Percentiles rank a stretch among this genome's conserved stretches.
These are phyloP conservation scores for Quercus robur DNA, from an alignment of 306 rosid genomes.

Conservation along the genomic window DNA sequence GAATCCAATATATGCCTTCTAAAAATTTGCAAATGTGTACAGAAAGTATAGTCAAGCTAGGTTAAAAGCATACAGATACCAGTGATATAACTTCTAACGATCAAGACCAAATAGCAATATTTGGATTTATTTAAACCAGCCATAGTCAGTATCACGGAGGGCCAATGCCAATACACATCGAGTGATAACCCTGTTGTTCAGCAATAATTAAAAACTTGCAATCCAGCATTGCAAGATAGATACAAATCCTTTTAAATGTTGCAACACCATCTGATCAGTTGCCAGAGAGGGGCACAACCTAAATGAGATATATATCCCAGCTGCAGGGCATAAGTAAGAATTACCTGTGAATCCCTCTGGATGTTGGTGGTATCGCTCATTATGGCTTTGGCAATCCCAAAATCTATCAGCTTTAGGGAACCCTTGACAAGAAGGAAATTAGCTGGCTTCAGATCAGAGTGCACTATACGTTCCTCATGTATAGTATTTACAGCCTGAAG, in stretches of 20 bases:
- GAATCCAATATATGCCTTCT: neutral
- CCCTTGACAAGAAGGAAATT: conserved; percentile 95
- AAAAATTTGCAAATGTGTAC: neutral
- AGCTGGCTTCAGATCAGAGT: conserved; percentile 97
- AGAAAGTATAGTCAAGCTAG: neutral
- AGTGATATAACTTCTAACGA: neutral
- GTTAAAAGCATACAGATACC: neutral
- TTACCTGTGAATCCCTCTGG: conserved; percentile 93
- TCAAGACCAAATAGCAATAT: neutral
- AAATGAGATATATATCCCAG: neutral
- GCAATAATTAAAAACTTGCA: neutral
- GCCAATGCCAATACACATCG: neutral
- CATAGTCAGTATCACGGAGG: neutral
- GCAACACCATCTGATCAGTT: neutral
- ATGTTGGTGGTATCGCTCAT: conserved; percentile 95
- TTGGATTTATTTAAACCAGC: neutral
- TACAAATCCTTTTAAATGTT: neutral
- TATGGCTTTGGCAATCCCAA: conserved; percentile 97
- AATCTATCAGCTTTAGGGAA: conserved; percentile 87
- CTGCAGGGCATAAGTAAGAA: neutral
- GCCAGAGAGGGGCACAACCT: neutral
- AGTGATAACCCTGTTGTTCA: neutral
- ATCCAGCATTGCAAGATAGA: neutral
- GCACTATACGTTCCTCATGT: conserved; percentile 92
- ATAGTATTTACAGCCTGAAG: conserved; percentile 90